Conservation (phyloP, 768 basidiomycete genomes). For the Lactarius sanguifluus region DNA sequence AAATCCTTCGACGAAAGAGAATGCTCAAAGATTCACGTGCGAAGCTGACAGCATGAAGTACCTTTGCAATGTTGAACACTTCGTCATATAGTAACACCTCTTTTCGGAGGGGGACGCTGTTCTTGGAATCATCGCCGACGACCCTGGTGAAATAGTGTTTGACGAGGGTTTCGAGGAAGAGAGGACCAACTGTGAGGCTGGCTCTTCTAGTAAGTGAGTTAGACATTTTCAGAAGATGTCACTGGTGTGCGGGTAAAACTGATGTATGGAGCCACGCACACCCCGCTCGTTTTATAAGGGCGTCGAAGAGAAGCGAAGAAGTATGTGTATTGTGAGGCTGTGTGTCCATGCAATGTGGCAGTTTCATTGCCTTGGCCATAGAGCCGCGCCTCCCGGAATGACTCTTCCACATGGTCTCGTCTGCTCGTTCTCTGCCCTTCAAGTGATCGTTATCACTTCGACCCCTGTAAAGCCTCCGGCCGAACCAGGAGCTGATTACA, state of each 20-base stretch:
- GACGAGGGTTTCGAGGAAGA: conserved; percentile 74
- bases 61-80: conserved; percentile 75
- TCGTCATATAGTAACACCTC: conserved; percentile 83
- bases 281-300: background rate
- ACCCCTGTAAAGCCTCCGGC: too few relatives aligned
- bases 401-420: background rate
- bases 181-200: conserved; percentile 65
- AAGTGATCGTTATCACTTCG: too few relatives aligned
- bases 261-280: background rate
- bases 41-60: conserved; percentile 32
- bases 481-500: too few relatives aligned
- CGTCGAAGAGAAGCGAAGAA: background rate
- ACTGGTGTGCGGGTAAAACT: background rate
- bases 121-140: conserved; percentile 15
- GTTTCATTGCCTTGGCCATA: background rate
- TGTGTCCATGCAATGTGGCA: background rate
- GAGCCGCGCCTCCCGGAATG: background rate
- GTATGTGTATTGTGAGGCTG: background rate
- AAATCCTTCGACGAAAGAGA: conserved; percentile 53
- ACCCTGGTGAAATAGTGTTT: conserved; percentile 80
- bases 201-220: conserved; percentile 64
- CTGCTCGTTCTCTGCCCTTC: too few relatives aligned
- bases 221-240: conserved; percentile 15
- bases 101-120: conserved; percentile 44
- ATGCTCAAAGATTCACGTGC: background rate